These are phyloP conservation scores for Glycyrrhiza uralensis DNA, from an alignment of 306 rosid genomes.

Conservation along the genomic window DNA sequence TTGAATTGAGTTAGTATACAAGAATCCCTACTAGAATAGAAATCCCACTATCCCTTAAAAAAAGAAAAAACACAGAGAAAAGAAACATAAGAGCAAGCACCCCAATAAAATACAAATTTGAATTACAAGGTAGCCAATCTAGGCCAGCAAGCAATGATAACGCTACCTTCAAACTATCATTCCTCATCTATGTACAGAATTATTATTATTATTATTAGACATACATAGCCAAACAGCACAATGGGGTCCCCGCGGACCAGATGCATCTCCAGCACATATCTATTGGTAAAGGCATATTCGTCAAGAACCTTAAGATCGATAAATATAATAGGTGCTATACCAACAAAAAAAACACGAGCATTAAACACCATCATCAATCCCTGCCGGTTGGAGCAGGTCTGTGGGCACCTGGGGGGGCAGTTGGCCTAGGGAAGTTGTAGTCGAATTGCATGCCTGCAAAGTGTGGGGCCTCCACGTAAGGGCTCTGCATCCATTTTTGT, in stretches of 20 bases:
- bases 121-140: slow-evolving; percentile 36
- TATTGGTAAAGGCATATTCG: slow-evolving; percentile 20
- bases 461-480: slow-evolving; percentile 83
- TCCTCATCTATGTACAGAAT: slow-evolving; percentile 27
- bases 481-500: slow-evolving; percentile 52
- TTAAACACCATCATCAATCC: slow-evolving; percentile 44
- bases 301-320: slow-evolving; percentile 34
- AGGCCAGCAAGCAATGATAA: slow-evolving; percentile 26
- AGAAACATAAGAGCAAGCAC: background rate
- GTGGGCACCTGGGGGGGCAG: slow-evolving; percentile 94
- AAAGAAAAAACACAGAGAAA: background rate
- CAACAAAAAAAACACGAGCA: background rate
- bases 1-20: background rate
- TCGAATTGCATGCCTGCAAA: slow-evolving; percentile 50
- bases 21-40: slow-evolving; percentile 12
- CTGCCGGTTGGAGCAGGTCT: slow-evolving; percentile 59
- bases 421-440: slow-evolving; percentile 68
- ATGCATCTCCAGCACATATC: slow-evolving; percentile 26
- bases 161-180: slow-evolving; percentile 35
- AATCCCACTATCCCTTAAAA: background rate
- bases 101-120: slow-evolving; percentile 26
- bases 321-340: slow-evolving; percentile 24
- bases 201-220: slow-evolving; percentile 26
- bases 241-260: slow-evolving; percentile 24
- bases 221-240: slow-evolving; percentile 26